Evolutionary conservation across 192 early-diverging fungal species (phyloP).

Genomic region (Ambispora gerdemannii): DNA sequence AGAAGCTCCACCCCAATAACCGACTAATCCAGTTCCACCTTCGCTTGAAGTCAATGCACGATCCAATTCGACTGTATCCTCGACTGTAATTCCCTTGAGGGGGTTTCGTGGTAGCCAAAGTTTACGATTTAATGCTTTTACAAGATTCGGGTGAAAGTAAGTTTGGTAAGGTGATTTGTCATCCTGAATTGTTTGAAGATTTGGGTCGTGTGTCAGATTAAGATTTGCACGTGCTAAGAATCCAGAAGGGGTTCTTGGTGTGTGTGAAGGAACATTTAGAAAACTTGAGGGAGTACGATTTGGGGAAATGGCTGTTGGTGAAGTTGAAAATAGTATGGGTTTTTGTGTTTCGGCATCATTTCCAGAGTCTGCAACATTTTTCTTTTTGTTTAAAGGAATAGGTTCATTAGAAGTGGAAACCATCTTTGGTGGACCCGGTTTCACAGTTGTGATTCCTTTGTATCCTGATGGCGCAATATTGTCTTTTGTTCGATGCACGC

Average conservation of each 20-base stretch:
- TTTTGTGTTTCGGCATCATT: too few species aligned
- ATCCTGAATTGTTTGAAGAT: conserved; percentile 30
- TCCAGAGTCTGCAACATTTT: too few species aligned
- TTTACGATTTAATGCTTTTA: conserved; percentile 41
- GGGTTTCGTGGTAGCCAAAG: conserved; percentile 44
- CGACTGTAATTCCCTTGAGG: conserved; percentile 36
- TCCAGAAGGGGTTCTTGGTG: not conserved
- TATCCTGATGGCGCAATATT: too few species aligned
- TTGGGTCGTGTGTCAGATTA: conserved; percentile 24
- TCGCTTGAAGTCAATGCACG: conserved; percentile 35
- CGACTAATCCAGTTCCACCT: not conserved
- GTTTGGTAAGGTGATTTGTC: conserved; percentile 41
- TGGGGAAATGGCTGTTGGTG: not conserved
- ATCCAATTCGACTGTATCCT: conserved; percentile 41
- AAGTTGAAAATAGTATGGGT: not conserved
- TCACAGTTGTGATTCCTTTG: too few species aligned
- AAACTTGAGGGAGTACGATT: not conserved
- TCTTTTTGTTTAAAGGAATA: too few species aligned
- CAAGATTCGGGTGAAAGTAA: conserved; percentile 43
- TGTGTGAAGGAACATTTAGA: not conserved
- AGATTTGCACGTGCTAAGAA: not conserved
- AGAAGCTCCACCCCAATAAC: conserved; percentile 23
- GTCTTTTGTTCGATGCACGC: too few species aligned
- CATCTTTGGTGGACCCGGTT: not conserved
- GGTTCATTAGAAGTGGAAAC: not conserved